Evolutionary conservation across 2,329 filamentous ascomycete species (phyloP).

Genomic region (Fusarium keratoplasticum): DNA sequence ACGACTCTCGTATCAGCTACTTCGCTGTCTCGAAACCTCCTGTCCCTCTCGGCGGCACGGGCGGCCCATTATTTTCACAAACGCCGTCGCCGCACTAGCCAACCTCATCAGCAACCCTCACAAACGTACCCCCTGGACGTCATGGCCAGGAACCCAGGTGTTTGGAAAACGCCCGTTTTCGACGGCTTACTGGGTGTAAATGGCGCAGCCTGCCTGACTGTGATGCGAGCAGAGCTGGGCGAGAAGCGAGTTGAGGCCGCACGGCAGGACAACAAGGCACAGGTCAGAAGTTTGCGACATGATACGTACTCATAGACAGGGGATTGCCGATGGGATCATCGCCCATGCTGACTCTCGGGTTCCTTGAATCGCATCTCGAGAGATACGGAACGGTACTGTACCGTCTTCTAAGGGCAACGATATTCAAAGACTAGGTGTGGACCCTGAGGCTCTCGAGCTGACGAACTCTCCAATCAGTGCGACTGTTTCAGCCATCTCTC

Average conservation of each 20-base stretch:
- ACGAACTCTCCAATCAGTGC: conserved; percentile 34
- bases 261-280: conserved; percentile 1
- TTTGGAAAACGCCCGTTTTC: conserved; percentile 30
- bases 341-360: conserved; percentile 13
- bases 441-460: conserved; percentile 43
- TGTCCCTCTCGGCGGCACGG: conserved; percentile 34
- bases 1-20: background rate
- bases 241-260: background rate
- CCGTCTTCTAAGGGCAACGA: conserved; percentile 32
- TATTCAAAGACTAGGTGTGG: conserved; percentile 32
- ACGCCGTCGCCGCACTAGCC: conserved; percentile 39
- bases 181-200: conserved; percentile 27
- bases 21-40: background rate
- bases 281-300: background rate
- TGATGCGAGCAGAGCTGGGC: background rate
- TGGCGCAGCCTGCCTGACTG: conserved; percentile 23
- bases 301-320: conserved; percentile 4
- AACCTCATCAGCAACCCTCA: conserved; percentile 28
- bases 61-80: conserved; percentile 36
- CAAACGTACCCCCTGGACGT: conserved; percentile 26
- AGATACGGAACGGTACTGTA: conserved; percentile 31
- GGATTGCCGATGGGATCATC: conserved; percentile 2
- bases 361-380: conserved; percentile 18
- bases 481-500: conserved; percentile 21
- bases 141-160: conserved; percentile 23